Percentiles rank a stretch among this genome's conserved stretches.
Conservation (phyloP, 306 rosid species). For the Lathyrus aphaca region DNA sequence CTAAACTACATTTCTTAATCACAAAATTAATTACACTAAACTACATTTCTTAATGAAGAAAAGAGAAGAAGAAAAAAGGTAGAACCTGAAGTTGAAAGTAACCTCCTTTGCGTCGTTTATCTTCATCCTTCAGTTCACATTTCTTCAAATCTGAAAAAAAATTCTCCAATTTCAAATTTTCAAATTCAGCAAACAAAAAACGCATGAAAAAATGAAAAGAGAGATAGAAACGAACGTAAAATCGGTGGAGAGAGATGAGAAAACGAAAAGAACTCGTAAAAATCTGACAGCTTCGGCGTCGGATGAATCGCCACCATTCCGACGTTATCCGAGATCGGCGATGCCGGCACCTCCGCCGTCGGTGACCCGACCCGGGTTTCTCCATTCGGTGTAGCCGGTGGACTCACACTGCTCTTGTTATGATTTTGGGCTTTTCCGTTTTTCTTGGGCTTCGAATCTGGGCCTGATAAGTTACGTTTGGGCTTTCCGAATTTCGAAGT, state of each 20-base stretch:
- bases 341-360: constrained; percentile 42
- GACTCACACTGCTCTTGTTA: constrained; percentile 43
- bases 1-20: too few relatives aligned
- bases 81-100: constrained; percentile 81
- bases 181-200: background rate
- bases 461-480: constrained; percentile 48
- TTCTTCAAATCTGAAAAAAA: constrained; percentile 63
- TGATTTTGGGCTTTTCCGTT: constrained; percentile 50
- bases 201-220: background rate
- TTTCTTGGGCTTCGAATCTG: constrained; percentile 74
- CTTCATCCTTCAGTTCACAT: constrained; percentile 54
- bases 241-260: constrained; percentile 77
- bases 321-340: constrained; percentile 68
- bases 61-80: background rate
- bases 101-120: constrained; percentile 56
- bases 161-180: constrained; percentile 12
- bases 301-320: constrained; percentile 94
- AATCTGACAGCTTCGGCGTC: constrained; percentile 86
- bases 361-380: constrained; percentile 47
- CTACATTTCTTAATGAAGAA: too few relatives aligned
- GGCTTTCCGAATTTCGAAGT: constrained; percentile 75
- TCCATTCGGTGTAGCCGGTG: constrained; percentile 54
- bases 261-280: constrained; percentile 88
- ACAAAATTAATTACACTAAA: too few relatives aligned
- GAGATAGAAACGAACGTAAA: constrained; percentile 56